phyloP scores from a whole-genome alignment of 345 rosid genomes.

The Eutrema yunnanense region DNA sequence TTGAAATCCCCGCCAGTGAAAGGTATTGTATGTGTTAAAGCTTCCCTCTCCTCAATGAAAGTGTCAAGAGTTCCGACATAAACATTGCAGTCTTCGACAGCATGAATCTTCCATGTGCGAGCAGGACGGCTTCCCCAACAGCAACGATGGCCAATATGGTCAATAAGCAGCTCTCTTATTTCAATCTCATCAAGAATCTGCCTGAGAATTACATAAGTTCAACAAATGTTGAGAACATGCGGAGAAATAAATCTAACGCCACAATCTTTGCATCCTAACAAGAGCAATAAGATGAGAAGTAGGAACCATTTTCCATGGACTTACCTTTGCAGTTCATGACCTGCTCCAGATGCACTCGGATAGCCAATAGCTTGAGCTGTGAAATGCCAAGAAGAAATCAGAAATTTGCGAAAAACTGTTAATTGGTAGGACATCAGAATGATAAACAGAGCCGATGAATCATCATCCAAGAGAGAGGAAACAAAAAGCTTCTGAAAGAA shows the following conservation, averaged over 20 bases:
- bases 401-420: background rate
- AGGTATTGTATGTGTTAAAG: conserved; percentile 58
- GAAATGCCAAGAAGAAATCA: conserved; percentile 8
- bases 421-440: background rate
- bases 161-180: conserved; percentile 88
- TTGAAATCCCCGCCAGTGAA: conserved; percentile 42
- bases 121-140: conserved; percentile 99
- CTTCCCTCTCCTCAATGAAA: conserved; percentile 84
- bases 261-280: background rate
- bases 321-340: conserved; percentile 49
- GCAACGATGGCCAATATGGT: conserved; percentile 87
- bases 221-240: background rate
- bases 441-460: background rate
- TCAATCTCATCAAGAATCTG: conserved; percentile 85
- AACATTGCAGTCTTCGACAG: conserved; percentile 91
- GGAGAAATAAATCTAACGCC: background rate
- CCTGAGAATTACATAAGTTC: conserved; percentile 35
- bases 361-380: conserved; percentile 62
- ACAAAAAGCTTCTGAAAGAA: background rate
- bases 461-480: background rate
- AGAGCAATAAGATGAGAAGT: background rate
- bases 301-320: background rate
- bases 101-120: conserved; percentile 87
- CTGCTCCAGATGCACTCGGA: conserved; percentile 55
- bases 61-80: conserved; percentile 92